Evolutionary conservation across 768 basidiomycete species (phyloP).

Genomic region (Naganishia onofrii): DNA sequence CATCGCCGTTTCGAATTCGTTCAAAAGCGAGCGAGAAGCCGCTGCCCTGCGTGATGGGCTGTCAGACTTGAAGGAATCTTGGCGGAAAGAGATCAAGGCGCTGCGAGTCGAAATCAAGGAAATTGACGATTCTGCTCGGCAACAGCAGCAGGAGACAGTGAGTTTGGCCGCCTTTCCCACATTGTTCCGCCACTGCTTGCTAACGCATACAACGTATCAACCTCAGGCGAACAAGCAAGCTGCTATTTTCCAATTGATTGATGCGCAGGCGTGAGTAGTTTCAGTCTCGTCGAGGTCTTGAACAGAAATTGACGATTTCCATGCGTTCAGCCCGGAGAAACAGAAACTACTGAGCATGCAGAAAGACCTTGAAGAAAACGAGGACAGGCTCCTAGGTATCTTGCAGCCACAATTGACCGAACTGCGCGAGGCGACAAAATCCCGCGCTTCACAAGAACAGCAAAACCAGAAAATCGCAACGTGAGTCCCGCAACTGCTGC

Average conservation of each 20-base stretch:
- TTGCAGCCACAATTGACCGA: slow-evolving; percentile 35
- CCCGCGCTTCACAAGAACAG: background rate
- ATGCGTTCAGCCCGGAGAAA: background rate
- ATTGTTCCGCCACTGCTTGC: background rate
- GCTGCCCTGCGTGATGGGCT: slow-evolving; percentile 49
- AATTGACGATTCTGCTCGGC: slow-evolving; percentile 36
- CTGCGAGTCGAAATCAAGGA: slow-evolving; percentile 38
- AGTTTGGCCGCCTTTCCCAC: slow-evolving; percentile 27
- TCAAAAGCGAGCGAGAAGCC: slow-evolving; percentile 44
- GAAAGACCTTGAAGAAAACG: slow-evolving; percentile 27
- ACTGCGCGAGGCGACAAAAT: slow-evolving; percentile 32
- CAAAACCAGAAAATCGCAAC: slow-evolving; percentile 35
- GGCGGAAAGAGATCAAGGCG: slow-evolving; percentile 43
- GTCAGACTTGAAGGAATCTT: slow-evolving; percentile 43
- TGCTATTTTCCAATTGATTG: slow-evolving; percentile 40
- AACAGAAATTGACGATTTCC: slow-evolving; percentile 25
- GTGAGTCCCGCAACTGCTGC: slow-evolving; percentile 33
- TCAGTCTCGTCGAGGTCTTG: slow-evolving; percentile 32
- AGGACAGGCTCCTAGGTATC: slow-evolving; percentile 28
- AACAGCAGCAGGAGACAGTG: slow-evolving; percentile 46
- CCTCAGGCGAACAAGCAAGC: slow-evolving; percentile 40
- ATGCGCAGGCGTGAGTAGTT: slow-evolving; percentile 41
- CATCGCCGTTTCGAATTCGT: slow-evolving; percentile 40
- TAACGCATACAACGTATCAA: background rate
- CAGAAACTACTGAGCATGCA: slow-evolving; percentile 1